These are phyloP conservation scores for Penicillium antarcticum DNA, from an alignment of 495 filamentous ascomycete species.

Conservation along the genomic window DNA sequence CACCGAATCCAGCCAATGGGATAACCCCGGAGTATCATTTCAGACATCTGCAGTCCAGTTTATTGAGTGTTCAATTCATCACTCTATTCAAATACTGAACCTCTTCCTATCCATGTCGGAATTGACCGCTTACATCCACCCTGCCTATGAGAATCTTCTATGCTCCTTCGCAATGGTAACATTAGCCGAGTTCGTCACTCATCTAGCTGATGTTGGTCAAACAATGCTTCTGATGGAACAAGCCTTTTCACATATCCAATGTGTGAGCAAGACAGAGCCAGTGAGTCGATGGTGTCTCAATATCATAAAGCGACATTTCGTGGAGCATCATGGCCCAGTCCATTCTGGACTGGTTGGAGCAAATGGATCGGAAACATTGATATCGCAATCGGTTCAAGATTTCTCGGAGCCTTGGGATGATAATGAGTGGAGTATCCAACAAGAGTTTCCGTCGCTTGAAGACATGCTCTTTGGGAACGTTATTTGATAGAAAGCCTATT, in stretches of 20 bases:
- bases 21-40: background rate
- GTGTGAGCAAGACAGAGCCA: constrained; percentile 15
- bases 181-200: constrained; percentile 10
- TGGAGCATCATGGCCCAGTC: background rate
- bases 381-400: background rate
- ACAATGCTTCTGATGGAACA: constrained; percentile 9
- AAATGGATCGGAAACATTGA: background rate
- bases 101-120: constrained; percentile 14
- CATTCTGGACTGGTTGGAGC: background rate
- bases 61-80: constrained; percentile 6
- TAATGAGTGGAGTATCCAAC: constrained; percentile 4
- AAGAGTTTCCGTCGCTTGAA: constrained; percentile 19
- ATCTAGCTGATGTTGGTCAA: constrained; percentile 2
- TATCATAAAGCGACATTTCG: constrained; percentile 14
- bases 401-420: constrained; percentile 5
- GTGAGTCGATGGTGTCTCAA: constrained; percentile 18
- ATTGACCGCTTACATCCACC: constrained; percentile 15
- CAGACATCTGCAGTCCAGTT: background rate
- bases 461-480: constrained; percentile 17
- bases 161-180: constrained; percentile 19
- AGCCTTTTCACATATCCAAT: constrained; percentile 17
- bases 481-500: background rate
- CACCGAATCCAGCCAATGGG: background rate
- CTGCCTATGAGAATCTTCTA: constrained; percentile 14
- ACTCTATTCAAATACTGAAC: constrained; percentile 2